A percentile compares a stretch with the other conserved stretches of the same genome.
Conservation (phyloP, 129 eudicot genomes). For the Glebionis coronaria region DNA sequence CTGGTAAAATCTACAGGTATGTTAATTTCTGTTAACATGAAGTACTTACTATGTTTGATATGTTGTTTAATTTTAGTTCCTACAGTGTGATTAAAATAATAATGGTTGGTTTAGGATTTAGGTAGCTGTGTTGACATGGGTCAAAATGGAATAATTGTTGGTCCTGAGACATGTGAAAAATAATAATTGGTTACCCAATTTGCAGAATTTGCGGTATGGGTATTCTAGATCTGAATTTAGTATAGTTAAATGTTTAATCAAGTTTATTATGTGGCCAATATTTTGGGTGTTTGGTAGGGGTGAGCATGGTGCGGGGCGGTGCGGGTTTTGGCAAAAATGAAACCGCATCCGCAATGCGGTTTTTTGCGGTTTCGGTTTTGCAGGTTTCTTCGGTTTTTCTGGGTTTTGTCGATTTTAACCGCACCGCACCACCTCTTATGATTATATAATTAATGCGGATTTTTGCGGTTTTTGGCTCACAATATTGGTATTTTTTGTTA, state of each 20-base stretch:
- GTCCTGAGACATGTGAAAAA: constrained; percentile 17
- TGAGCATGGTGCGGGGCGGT: no score
- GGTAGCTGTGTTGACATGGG: not conserved
- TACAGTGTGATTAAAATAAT: not conserved
- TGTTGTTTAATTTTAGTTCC: not conserved
- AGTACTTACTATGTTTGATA: not conserved
- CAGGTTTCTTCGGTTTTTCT: no score
- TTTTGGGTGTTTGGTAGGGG: constrained; percentile 1
- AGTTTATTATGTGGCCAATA: constrained; percentile 4
- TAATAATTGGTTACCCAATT: constrained; percentile 19
- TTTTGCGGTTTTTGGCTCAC: no score
- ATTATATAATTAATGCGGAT: no score
- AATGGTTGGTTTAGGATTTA: not conserved
- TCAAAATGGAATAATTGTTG: constrained; percentile 16
- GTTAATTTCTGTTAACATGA: not conserved
- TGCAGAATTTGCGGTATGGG: constrained; percentile 12
- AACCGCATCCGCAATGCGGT: no score
- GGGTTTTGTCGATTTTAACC: no score
- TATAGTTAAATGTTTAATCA: constrained; percentile 6
- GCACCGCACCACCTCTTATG: no score
- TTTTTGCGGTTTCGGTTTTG: no score
- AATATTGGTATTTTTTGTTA: no score
- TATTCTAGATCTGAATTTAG: constrained; percentile 24
- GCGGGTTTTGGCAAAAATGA: no score
- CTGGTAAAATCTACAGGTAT: constrained; percentile 49